These are phyloP conservation scores for Sarocladium kiliense DNA, from an alignment of 2,329 filamentous ascomycete species.

Conservation along the genomic window DNA sequence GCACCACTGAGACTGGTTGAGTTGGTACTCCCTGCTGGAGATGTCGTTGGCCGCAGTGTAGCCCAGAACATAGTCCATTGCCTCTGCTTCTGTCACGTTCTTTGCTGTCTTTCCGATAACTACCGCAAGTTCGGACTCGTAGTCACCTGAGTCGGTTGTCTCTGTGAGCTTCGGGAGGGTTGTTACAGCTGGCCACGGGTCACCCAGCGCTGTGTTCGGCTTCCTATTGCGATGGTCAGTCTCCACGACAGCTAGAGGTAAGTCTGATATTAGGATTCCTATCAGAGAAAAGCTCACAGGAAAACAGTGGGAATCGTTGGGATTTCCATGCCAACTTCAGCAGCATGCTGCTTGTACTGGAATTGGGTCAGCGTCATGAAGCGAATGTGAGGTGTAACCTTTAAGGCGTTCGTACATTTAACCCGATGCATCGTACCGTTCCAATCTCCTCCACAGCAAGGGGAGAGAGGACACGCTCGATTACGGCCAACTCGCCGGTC, in stretches of 20 bases:
- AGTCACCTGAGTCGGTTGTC: slow-evolving; percentile 1
- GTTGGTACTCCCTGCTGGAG: slow-evolving; percentile 50
- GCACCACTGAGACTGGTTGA: slow-evolving; percentile 47
- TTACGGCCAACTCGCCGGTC: background rate
- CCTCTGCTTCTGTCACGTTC: slow-evolving; percentile 5
- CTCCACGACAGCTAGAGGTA: no score
- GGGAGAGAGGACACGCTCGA: background rate
- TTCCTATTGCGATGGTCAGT: background rate
- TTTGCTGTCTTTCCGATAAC: slow-evolving; percentile 5
- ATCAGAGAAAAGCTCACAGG: slow-evolving; percentile 23
- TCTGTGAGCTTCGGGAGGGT: background rate
- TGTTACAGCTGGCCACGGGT: background rate
- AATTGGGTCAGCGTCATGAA: no score
- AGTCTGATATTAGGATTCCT: no score
- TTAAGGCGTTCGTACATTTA: no score
- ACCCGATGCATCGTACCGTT: background rate
- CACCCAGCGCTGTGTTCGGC: background rate
- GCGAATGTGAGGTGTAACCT: no score
- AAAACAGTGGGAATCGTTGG: slow-evolving; percentile 48
- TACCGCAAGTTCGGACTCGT: slow-evolving; percentile 9
- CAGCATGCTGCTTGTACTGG: slow-evolving; percentile 24
- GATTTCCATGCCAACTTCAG: slow-evolving; percentile 43
- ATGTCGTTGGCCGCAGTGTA: slow-evolving; percentile 46
- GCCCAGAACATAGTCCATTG: slow-evolving; percentile 11
- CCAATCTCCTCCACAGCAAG: background rate